phyloP scores from a whole-genome alignment of 2,329 filamentous ascomycete genomes.

The Exophiala phaeomuriformis region DNA sequence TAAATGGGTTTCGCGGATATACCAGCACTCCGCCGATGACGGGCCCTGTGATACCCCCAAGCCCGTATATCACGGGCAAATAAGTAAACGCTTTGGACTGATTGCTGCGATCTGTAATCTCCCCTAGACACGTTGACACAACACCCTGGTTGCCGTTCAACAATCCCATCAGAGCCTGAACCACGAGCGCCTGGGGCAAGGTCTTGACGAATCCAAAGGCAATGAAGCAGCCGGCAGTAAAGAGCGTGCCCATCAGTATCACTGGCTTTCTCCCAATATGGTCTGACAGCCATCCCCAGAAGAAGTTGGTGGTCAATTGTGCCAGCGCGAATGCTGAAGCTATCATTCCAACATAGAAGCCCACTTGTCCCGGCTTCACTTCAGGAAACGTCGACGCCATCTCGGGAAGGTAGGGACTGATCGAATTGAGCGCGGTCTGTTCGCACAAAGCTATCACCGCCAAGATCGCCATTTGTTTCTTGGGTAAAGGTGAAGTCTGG shows the following conservation, averaged over 20 bases:
- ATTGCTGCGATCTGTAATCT: slow-evolving; percentile 91
- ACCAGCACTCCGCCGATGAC: slow-evolving; percentile 83
- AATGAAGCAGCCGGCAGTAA: slow-evolving; percentile 73
- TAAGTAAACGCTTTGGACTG: slow-evolving; percentile 92
- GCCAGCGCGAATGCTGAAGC: slow-evolving; percentile 88
- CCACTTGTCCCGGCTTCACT: slow-evolving; percentile 62
- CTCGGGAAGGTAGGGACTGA: slow-evolving; percentile 85
- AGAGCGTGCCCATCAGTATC: slow-evolving; percentile 71
- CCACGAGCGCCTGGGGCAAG: slow-evolving; percentile 75
- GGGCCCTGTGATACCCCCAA: slow-evolving; percentile 88
- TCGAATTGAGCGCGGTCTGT: slow-evolving; percentile 94
- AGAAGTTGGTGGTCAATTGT: slow-evolving; percentile 84
- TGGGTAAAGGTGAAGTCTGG: slow-evolving; percentile 62
- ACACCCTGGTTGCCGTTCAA: slow-evolving; percentile 93
- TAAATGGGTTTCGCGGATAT: slow-evolving; percentile 52
- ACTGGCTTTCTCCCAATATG: slow-evolving; percentile 73
- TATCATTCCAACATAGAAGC: slow-evolving; percentile 82
- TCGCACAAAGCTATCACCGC: slow-evolving; percentile 86
- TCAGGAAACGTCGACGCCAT: slow-evolving; percentile 85
- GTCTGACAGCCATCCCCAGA: slow-evolving; percentile 82
- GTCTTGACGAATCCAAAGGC: slow-evolving; percentile 79
- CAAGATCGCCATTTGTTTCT: slow-evolving; percentile 72
- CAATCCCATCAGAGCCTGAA: slow-evolving; percentile 84
- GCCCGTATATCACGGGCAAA: slow-evolving; percentile 88
- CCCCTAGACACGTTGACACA: slow-evolving; percentile 86